A percentile compares a stretch with the other conserved stretches of the same genome.
Evolutionary conservation across 345 rosid genomes (phyloP).

Genomic region (Rhizophora mangle): DNA sequence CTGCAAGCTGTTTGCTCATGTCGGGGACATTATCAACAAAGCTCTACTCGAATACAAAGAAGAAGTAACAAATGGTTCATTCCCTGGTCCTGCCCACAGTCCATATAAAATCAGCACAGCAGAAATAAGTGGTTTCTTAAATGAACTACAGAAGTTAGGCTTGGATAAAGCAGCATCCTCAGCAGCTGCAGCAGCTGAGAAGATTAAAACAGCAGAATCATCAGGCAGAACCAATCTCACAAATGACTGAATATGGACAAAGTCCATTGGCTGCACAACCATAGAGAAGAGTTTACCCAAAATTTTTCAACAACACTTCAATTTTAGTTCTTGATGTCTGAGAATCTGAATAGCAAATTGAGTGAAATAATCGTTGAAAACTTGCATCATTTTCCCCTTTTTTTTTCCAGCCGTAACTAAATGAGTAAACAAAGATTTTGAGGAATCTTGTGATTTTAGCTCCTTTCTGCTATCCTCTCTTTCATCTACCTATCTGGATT

Average conservation of each 20-base stretch:
- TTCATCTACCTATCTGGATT: no score
- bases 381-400: no score
- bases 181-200: slow-evolving; percentile 58
- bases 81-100: slow-evolving; percentile 72
- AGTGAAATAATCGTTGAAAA: no score
- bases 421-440: no score
- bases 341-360: no score
- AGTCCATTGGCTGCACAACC: neutral
- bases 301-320: no score
- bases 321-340: no score
- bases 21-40: slow-evolving; percentile 76
- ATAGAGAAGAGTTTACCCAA: neutral
- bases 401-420: no score
- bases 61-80: slow-evolving; percentile 63
- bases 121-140: slow-evolving; percentile 57
- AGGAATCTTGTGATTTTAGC: no score
- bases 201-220: slow-evolving; percentile 17
- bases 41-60: slow-evolving; percentile 69
- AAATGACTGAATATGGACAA: neutral
- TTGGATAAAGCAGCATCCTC: slow-evolving; percentile 70
- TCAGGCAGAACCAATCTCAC: neutral
- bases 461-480: no score
- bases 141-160: slow-evolving; percentile 67
- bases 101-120: slow-evolving; percentile 62
- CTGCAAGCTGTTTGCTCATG: slow-evolving; percentile 69